Conservation (phyloP, 2,329 filamentous ascomycete species). For the Microdochium paspali region DNA sequence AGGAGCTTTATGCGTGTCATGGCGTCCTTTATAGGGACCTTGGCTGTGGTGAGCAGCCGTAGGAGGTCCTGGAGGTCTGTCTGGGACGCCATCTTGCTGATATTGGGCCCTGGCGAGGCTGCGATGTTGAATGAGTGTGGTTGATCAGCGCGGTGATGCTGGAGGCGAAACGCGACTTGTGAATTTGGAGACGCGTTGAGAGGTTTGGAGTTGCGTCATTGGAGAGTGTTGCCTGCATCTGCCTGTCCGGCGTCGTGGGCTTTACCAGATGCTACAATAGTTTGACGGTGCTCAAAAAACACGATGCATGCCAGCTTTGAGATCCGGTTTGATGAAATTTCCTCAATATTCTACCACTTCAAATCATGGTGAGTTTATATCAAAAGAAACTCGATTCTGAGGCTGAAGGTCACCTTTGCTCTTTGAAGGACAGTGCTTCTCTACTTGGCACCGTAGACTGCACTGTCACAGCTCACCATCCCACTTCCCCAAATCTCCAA, state of each 20-base stretch:
- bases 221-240: not conserved
- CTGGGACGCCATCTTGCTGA: slow-evolving; percentile 40
- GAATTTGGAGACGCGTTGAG: not conserved
- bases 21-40: slow-evolving; percentile 47
- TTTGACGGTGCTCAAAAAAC: too few species aligned
- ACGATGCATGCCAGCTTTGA: too few species aligned
- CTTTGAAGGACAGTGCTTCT: not conserved
- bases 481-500: slow-evolving; percentile 1
- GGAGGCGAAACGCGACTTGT: not conserved
- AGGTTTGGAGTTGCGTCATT: not conserved
- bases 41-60: slow-evolving; percentile 48
- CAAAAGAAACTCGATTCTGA: too few species aligned
- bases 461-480: not conserved
- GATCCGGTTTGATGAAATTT: too few species aligned
- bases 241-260: not conserved
- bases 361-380: too few species aligned
- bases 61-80: slow-evolving; percentile 53
- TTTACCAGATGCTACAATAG: too few species aligned
- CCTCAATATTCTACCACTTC: too few species aligned
- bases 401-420: too few species aligned
- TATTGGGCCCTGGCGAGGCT: too few species aligned
- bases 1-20: slow-evolving; percentile 49
- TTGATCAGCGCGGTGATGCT: not conserved
- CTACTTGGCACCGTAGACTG: not conserved
- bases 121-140: not conserved